Base-by-base conservation (phyloP, 805 yeast species). In the Nakazawaea populi region DNA sequence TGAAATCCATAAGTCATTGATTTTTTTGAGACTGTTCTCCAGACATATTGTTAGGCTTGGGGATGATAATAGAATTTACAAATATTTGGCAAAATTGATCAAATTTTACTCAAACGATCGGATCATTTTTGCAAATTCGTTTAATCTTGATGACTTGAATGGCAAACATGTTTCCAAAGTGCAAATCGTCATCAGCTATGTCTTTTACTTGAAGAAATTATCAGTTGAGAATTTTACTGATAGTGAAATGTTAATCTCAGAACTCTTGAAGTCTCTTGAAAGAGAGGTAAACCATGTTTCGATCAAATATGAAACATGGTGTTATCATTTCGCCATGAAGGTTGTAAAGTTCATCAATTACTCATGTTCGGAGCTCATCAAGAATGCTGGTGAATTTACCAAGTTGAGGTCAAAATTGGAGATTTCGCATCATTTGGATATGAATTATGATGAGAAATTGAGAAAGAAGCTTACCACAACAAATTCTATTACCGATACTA, bases 321-420 rank as follows among this genome's bases (percentile, higher is more conserved):
- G 32, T 32, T 12, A 10, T 11, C 53, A 51, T 42, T 51, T 51
- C 30, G 46, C 53, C 1, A 31, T 41, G 3, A 51, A 46, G 14
- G 38, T 51, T 24, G 47, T 46, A 11, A 51, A 51, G 37, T 51
- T 41, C 28, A 38, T 51, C 31, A 51, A 46, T 31, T 46, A 46
- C 39, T 42, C 50, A 11, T 51, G 50, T 37, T 34, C 37, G 28
- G 49, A 46, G 11, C 32, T 51, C 44, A 47, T 46, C 6, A 46
- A 46, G 31, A 42, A 37, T 14, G 42, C 46, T 12, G 29, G 38
- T 11, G 50, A 46, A 27, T 46, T 51, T 32, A 37, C 50, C 5
- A 18, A 35, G n/a, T 46, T 51, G 12, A 24, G 53, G 4, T 5
- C 9, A 2, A 38, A 42, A 24, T 46, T 46, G n/a, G 10, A 46